Conservation (phyloP, 768 basidiomycete species). For the Leccinum rimulosum region DNA sequence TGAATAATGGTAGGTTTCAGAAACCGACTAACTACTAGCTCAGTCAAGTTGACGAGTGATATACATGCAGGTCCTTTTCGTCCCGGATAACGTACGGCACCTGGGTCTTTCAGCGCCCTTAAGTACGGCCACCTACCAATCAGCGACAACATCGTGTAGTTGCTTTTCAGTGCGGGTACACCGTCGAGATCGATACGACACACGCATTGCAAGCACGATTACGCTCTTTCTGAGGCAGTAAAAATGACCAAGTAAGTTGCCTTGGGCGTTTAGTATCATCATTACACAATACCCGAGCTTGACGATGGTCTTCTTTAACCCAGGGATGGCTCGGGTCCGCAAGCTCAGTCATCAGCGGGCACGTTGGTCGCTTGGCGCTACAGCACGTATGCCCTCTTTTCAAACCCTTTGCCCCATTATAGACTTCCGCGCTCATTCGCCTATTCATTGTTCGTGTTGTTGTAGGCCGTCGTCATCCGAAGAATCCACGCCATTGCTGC, state of each 20-base stretch:
- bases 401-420: background rate
- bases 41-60: no score
- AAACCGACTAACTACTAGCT: no score
- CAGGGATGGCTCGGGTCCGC: no score
- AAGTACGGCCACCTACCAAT: background rate
- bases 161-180: slow-evolving; percentile 8
- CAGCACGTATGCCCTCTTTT: background rate
- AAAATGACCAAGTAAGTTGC: slow-evolving; percentile 2
- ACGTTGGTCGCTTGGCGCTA: background rate
- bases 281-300: background rate
- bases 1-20: no score
- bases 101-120: background rate
- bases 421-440: background rate
- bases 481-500: slow-evolving; percentile 10
- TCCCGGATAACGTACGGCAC: no score
- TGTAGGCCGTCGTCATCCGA: background rate
- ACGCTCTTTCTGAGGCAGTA: background rate
- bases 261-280: background rate
- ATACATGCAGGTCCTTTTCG: no score
- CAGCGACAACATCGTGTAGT: background rate
- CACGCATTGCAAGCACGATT: background rate
- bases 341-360: background rate
- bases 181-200: background rate
- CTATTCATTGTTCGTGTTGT: no score
- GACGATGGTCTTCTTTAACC: background rate